Evolutionary conservation across 106 monocot genomes (phyloP), one percentile per base, ranked within the genome.

Genomic region (Vanilla planifolia): DNA sequence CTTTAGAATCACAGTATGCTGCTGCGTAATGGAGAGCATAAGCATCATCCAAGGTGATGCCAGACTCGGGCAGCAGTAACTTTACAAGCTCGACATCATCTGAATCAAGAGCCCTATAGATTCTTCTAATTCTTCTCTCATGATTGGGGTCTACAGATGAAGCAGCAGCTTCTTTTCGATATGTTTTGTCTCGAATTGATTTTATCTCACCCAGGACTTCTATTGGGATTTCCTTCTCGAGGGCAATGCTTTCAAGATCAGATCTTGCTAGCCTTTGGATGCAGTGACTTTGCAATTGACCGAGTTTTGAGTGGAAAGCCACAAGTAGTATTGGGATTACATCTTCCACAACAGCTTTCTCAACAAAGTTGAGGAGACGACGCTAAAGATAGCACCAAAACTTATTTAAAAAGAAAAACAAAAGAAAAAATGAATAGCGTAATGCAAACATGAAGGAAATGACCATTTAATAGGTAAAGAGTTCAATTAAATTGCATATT

Each of bases 31-130:
- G 95, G 20, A 96, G 68, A 30, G 86, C 95, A 64, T 73, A 66
- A 26, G 86, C 90, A 62, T 86, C 75, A 62, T 96, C 95, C 13
- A 96, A 63, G 5, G 81, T 84, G 43, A 87, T 62, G 7, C 74
- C 35, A 5, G 95, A 90, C 74, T 96, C 95, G 19, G 47, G 67
- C 37, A 96, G 71, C 23, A 96, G 90, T 70, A 96, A 66, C 62
- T 83, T 90, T 42, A 96, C 90, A 59, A 96, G 86, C 61, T 90
- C 86, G 43, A 96, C 80, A 72, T 96, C 95, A 70, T 96, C 95
- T 51, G 74, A 84, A 66, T 96, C 95, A 7, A 96, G 68, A 4
- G 95, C 95, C 63, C 71, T 78, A 52, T 84, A 79, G 68, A 96
- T 90, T 64, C 79, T 80, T 60, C 65, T 71, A 9, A 87, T 64